These are phyloP conservation scores for Tremellales sp. DNA, from an alignment of 1,284 basidiomycete genomes.

Conservation along the genomic window DNA sequence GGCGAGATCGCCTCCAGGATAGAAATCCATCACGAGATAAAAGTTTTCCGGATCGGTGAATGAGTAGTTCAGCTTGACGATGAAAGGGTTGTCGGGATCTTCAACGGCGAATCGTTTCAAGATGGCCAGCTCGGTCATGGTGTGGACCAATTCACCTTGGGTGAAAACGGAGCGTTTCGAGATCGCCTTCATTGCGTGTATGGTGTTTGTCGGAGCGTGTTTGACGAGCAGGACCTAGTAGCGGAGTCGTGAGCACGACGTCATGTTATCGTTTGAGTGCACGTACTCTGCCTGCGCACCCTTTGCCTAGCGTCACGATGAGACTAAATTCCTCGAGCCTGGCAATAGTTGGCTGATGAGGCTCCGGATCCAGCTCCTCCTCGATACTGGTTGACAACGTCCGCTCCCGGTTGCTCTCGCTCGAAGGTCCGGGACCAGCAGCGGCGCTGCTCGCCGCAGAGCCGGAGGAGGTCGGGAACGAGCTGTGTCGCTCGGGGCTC, in stretches of 20 bases:
- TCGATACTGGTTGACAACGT: not conserved
- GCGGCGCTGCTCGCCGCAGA: no score
- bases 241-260: not conserved
- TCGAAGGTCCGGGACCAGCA: no score
- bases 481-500: no score
- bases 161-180: conserved; percentile 93
- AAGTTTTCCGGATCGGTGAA: conserved; percentile 95
- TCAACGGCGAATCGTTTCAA: conserved; percentile 75
- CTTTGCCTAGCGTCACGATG: conserved; percentile 91
- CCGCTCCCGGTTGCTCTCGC: not conserved
- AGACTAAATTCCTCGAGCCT: conserved; percentile 89
- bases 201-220: conserved; percentile 63
- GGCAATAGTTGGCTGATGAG: not conserved
- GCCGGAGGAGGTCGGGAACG: no score
- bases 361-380: no score
- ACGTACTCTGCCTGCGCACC: conserved; percentile 80
- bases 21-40: conserved; percentile 71
- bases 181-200: conserved; percentile 94
- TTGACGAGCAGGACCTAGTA: conserved; percentile 70
- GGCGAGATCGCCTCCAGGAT: conserved; percentile 92
- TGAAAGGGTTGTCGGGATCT: conserved; percentile 75
- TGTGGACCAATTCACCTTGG: conserved; percentile 92
- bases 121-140: conserved; percentile 89
- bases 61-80: conserved; percentile 90
- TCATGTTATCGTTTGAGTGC: not conserved